These are phyloP conservation scores for Sphaerosporella brunnea DNA, from an alignment of 495 filamentous ascomycete species.

Conservation along the genomic window DNA sequence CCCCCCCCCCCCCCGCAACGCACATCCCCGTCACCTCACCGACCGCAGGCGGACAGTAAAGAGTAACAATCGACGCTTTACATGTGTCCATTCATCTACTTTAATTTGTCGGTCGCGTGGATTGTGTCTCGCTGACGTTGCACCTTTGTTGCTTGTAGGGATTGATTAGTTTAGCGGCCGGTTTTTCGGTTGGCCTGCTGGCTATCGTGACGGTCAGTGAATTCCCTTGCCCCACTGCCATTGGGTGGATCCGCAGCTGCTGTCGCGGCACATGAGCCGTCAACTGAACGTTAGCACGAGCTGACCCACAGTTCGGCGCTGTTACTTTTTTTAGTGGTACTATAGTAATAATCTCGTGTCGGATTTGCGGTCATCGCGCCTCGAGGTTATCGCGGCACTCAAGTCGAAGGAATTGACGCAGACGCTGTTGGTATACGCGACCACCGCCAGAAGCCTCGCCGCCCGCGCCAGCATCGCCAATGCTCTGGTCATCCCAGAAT, in stretches of 20 bases:
- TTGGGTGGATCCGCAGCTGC: too few species aligned
- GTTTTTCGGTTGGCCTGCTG: constrained; percentile 42
- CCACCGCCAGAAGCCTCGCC: constrained; percentile 1
- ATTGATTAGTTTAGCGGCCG: constrained; percentile 41
- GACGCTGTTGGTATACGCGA: constrained; percentile 1
- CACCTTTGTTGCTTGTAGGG: background rate
- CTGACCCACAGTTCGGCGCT: too few species aligned
- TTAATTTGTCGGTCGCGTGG: too few species aligned
- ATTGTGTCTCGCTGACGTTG: background rate
- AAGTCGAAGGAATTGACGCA: constrained; percentile 7
- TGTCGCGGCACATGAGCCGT: too few species aligned
- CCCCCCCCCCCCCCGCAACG: background rate
- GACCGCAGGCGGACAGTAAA: too few species aligned
- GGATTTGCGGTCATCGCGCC: constrained; percentile 1
- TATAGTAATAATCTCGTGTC: constrained; percentile 7
- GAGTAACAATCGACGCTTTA: background rate
- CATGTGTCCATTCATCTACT: too few species aligned
- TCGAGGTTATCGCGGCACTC: constrained; percentile 4
- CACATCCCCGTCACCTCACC: background rate
- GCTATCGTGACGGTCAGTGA: constrained; percentile 42
- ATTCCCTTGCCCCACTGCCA: too few species aligned
- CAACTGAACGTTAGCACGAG: too few species aligned
- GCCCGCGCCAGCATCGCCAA: constrained; percentile 4
- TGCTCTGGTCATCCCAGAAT: constrained; percentile 4
- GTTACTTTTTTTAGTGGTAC: constrained; percentile 5